phyloP scores from a whole-genome alignment of 108 stramenopile genomes.

The Epithemia pelagica region DNA sequence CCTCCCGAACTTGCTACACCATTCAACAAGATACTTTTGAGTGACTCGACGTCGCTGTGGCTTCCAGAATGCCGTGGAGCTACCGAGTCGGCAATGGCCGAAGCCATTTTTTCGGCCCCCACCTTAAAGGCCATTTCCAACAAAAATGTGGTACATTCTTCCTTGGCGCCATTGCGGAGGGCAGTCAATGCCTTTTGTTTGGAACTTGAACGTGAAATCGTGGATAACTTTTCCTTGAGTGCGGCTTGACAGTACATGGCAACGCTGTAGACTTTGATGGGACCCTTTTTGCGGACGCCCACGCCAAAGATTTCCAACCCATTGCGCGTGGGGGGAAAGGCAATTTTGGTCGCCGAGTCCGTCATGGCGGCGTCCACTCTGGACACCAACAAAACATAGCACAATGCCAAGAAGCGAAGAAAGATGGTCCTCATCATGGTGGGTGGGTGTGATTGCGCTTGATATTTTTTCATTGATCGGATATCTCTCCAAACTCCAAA shows the following conservation, averaged over 20 bases:
- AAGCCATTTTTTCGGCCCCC: constrained; percentile 79
- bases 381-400: background rate
- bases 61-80: constrained; percentile 49
- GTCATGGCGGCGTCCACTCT: constrained; percentile 22
- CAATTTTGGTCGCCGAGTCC: constrained; percentile 65
- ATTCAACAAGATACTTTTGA: constrained; percentile 60
- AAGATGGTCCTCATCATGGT: too few relatives aligned
- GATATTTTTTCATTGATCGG: too few relatives aligned
- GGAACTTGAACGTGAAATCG: constrained; percentile 37
- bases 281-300: constrained; percentile 74
- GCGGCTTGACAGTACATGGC: constrained; percentile 61
- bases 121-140: constrained; percentile 79
- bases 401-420: too few relatives aligned
- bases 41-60: constrained; percentile 46
- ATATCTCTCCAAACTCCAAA: too few relatives aligned
- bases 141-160: constrained; percentile 40
- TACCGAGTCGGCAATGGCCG: constrained; percentile 76
- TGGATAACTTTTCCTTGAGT: constrained; percentile 33
- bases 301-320: constrained; percentile 55
- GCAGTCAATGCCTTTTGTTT: constrained; percentile 41
- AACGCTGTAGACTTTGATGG: constrained; percentile 75
- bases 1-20: constrained; percentile 60
- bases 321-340: constrained; percentile 35
- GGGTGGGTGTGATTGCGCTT: too few relatives aligned
- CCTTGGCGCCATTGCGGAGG: constrained; percentile 47